A percentile compares a stretch with the other conserved stretches of the same genome.
Conservation (phyloP, 1,139 yeast genomes). For the Yamadazyma triangularis region DNA sequence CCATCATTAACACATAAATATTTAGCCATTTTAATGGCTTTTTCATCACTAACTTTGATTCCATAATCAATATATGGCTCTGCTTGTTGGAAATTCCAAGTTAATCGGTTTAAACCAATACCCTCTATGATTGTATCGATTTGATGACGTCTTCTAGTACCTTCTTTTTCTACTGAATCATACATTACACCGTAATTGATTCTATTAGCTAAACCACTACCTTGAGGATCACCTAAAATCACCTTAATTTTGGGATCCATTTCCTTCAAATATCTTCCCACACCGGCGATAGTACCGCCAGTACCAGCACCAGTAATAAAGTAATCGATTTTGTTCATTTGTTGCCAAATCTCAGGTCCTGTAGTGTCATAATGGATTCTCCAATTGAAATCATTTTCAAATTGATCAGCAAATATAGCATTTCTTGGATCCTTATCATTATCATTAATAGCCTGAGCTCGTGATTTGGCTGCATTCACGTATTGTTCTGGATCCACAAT, state of each 20-base stretch:
- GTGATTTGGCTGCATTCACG: conserved; percentile 76
- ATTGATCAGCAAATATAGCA: conserved; percentile 92
- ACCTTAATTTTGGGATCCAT: conserved; percentile 32
- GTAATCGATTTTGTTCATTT: conserved; percentile 62
- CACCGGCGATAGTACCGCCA: conserved; percentile 87
- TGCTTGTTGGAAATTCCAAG: conserved; percentile 74
- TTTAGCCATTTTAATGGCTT: conserved; percentile 87
- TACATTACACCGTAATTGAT: conserved; percentile 92
- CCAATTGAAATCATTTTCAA: conserved; percentile 93
- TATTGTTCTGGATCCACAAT: conserved; percentile 92
- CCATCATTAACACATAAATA: conserved; percentile 81
- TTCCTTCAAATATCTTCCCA: conserved; percentile 65
- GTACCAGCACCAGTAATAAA: conserved; percentile 78
- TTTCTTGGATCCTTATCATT: conserved; percentile 31
- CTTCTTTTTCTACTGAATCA: conserved; percentile 83
- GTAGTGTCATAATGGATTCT: conserved; percentile 73
- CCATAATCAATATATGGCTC: conserved; percentile 73
- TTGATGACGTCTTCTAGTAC: conserved; percentile 91
- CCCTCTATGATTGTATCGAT: conserved; percentile 96
- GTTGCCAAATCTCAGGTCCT: conserved; percentile 84
- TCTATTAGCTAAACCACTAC: conserved; percentile 83
- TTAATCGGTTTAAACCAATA: conserved; percentile 82
- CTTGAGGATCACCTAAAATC: conserved; percentile 91
- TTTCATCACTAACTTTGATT: conserved; percentile 68
- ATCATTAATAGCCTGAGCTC: conserved; percentile 52